Percentiles rank a stretch among this genome's conserved stretches.
Conservation (phyloP, 2,329 filamentous ascomycete species). For the Scedosporium boydii region DNA sequence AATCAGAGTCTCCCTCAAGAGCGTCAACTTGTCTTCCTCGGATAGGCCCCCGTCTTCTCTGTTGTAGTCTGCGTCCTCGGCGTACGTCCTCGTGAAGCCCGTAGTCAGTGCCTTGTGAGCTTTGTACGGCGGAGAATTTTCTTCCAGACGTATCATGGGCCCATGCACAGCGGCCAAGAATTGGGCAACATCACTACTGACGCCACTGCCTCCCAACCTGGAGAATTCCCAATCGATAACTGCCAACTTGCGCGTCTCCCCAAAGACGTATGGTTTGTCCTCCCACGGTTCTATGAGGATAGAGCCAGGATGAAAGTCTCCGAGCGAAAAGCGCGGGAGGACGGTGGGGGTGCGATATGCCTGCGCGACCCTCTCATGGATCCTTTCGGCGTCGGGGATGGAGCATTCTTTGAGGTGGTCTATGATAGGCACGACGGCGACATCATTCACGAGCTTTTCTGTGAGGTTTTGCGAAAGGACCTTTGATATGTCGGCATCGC, state of each 20-base stretch:
- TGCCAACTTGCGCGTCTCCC: neutral
- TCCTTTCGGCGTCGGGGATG: constrained; percentile 5
- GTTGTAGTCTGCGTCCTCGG: constrained; percentile 4
- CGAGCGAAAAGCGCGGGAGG: constrained; percentile 9
- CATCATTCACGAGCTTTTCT: constrained; percentile 6
- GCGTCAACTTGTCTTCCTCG: constrained; percentile 6
- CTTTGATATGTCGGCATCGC: neutral
- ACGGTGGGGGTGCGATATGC: constrained; percentile 9
- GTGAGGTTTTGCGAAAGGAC: constrained; percentile 9
- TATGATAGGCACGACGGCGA: constrained; percentile 11
- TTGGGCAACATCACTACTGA: constrained; percentile 14
- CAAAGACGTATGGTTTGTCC: constrained; percentile 8
- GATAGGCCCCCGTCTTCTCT: neutral
- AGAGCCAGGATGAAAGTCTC: constrained; percentile 13
- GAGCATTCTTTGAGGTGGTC: constrained; percentile 5
- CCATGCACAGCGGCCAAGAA: constrained; percentile 11
- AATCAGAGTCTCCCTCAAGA: constrained; percentile 11
- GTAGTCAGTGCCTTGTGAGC: neutral
- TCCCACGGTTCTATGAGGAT: constrained; percentile 10
- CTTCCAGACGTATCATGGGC: neutral
- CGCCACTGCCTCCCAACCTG: constrained; percentile 10
- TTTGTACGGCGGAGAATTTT: neutral
- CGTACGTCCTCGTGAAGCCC: neutral
- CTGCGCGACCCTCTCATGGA: constrained; percentile 7
- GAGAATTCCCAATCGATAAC: constrained; percentile 14